A percentile compares a stretch with the other conserved stretches of the same genome.
These are phyloP conservation scores for Solanum sitiens DNA, from an alignment of 257 asterid species.

Conservation along the genomic window DNA sequence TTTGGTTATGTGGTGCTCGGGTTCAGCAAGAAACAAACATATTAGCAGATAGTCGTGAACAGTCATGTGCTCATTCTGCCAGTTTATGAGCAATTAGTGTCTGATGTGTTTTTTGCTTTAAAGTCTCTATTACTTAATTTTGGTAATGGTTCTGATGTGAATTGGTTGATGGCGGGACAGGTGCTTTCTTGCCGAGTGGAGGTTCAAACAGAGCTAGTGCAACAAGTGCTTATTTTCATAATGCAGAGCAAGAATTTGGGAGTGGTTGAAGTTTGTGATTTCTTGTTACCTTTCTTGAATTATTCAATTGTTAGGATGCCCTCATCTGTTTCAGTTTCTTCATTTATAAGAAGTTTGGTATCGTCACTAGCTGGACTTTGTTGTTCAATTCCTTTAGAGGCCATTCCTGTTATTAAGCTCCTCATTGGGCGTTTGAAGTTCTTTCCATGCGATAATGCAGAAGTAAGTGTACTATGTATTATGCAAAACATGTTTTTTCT, in stretches of 20 bases:
- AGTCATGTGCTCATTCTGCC: background rate
- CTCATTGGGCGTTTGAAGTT: slow-evolving; percentile 46
- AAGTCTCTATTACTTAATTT: background rate
- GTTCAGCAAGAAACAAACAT: background rate
- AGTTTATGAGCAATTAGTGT: background rate
- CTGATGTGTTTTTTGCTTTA: background rate
- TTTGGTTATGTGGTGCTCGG: background rate
- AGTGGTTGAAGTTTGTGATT: slow-evolving; percentile 65
- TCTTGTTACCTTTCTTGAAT: slow-evolving; percentile 70
- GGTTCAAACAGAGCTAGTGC: slow-evolving; percentile 65
- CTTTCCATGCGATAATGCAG: slow-evolving; percentile 50
- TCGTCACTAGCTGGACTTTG: slow-evolving; percentile 60
- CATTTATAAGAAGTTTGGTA: slow-evolving; percentile 44
- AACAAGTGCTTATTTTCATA: slow-evolving; percentile 55
- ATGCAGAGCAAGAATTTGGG: slow-evolving; percentile 57
- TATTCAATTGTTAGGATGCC: slow-evolving; percentile 48
- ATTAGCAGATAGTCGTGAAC: background rate
- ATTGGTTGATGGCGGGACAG: slow-evolving; percentile 23
- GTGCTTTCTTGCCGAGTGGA: slow-evolving; percentile 55
- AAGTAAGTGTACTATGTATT: slow-evolving; percentile 44
- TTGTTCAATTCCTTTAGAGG: slow-evolving; percentile 62
- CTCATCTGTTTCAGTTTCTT: slow-evolving; percentile 19
- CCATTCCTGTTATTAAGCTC: slow-evolving; percentile 59
- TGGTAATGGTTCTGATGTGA: background rate
- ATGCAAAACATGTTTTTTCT: background rate